Conservation (phyloP, 2,329 filamentous ascomycete species). For the Xylaria sp. region DNA sequence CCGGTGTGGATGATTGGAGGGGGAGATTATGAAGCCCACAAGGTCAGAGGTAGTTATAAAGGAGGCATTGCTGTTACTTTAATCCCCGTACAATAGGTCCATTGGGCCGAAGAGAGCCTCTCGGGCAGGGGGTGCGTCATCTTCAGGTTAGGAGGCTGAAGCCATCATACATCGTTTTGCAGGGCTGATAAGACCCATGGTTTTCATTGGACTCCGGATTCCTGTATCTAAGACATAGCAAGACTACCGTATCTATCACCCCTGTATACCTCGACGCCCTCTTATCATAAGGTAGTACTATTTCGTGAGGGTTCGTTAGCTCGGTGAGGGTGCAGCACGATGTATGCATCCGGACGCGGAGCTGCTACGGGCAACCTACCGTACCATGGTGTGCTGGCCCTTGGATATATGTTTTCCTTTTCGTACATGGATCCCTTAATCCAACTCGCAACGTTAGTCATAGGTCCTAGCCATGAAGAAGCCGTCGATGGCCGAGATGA, state of each 20-base stretch:
- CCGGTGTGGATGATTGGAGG: no score
- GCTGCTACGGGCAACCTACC: neutral
- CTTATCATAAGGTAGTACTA: constrained; percentile 11
- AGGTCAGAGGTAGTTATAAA: no score
- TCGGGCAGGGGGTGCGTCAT: no score
- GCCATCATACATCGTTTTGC: neutral
- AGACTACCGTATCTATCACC: constrained; percentile 14
- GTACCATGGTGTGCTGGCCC: neutral
- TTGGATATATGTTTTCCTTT: neutral
- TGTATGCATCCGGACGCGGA: neutral
- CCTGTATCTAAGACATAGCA: constrained; percentile 6
- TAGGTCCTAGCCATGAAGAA: constrained; percentile 25
- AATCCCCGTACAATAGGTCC: no score
- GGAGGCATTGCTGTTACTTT: no score
- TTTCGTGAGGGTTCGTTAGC: constrained; percentile 5
- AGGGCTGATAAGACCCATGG: constrained; percentile 19
- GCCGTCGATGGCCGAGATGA: constrained; percentile 33
- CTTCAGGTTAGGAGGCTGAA: neutral
- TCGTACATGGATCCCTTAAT: neutral
- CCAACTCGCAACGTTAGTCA: neutral
- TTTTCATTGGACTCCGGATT: constrained; percentile 21
- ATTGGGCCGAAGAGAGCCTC: no score
- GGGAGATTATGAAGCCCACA: no score
- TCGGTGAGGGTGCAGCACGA: no score
- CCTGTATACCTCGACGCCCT: constrained; percentile 13